Conservation (phyloP, 2,329 filamentous ascomycete genomes). For the Huntiella moniliformis region DNA sequence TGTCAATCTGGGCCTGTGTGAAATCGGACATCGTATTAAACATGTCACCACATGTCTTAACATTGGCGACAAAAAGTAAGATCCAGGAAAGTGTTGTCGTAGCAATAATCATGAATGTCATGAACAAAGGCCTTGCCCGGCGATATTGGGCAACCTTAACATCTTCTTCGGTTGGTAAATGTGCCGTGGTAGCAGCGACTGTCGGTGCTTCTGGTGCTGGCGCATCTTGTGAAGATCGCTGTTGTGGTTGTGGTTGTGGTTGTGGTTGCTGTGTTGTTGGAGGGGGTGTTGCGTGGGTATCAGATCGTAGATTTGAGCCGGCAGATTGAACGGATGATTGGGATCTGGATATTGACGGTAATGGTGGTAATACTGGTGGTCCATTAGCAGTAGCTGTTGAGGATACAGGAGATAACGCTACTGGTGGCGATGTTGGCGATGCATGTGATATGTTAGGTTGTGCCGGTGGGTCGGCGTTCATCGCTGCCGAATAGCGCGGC, state of each 20-base stretch:
- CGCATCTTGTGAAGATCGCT: background rate
- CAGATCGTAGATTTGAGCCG: background rate
- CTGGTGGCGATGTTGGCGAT: background rate
- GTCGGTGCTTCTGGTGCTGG: background rate
- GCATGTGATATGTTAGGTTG: background rate
- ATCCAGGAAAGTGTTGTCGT: constrained; percentile 10
- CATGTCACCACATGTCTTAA: constrained; percentile 4
- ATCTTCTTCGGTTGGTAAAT: background rate
- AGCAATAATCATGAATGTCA: constrained; percentile 2
- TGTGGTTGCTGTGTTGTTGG: background rate
- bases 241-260: background rate
- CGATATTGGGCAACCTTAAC: constrained; percentile 1
- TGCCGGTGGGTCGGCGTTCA: background rate
- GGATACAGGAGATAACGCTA: background rate
- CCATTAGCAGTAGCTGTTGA: background rate
- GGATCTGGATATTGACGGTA: background rate
- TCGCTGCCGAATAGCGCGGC: constrained; percentile 7
- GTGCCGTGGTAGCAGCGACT: background rate
- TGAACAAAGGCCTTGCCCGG: constrained; percentile 9
- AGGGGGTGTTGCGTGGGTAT: background rate
- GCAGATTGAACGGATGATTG: background rate
- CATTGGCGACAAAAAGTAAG: constrained; percentile 5
- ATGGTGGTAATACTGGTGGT: background rate
- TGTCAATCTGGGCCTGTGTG: background rate
- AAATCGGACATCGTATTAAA: background rate